Evolutionary conservation across 176 grass and related monocot species (phyloP).

Genomic region (Carex pumila): DNA sequence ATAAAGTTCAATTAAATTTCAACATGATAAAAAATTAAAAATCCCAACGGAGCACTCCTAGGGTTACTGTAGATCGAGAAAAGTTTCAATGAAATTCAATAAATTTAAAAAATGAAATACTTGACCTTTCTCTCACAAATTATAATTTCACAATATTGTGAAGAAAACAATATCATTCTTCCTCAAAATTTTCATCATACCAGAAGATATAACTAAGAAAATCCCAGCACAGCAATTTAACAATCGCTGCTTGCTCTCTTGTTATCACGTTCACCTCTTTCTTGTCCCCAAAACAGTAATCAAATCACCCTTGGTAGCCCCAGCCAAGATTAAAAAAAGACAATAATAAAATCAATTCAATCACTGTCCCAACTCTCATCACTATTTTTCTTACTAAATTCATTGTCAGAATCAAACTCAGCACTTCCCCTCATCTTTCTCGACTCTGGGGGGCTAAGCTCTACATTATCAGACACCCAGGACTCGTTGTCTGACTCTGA

Average conservation of each 20-base stretch:
- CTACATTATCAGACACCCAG: conserved; percentile 28
- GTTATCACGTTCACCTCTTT: neutral
- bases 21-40: too few species aligned
- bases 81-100: too few species aligned
- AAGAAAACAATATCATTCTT: neutral
- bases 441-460: neutral
- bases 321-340: neutral
- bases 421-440: conserved; percentile 10
- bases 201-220: neutral
- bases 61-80: too few species aligned
- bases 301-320: neutral
- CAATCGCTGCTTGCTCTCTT: neutral
- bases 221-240: neutral
- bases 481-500: conserved; percentile 11
- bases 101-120: too few species aligned
- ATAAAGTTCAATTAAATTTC: too few species aligned
- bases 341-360: conserved; percentile 16
- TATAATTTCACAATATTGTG: too few species aligned
- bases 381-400: conserved; percentile 40
- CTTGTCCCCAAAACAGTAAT: neutral
- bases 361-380: conserved; percentile 69
- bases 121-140: too few species aligned
- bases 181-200: neutral
- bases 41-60: too few species aligned
- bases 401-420: conserved; percentile 16